These are phyloP conservation scores for Phytophthora melonis DNA, from an alignment of 352 stramenopile species.

Conservation along the genomic window DNA sequence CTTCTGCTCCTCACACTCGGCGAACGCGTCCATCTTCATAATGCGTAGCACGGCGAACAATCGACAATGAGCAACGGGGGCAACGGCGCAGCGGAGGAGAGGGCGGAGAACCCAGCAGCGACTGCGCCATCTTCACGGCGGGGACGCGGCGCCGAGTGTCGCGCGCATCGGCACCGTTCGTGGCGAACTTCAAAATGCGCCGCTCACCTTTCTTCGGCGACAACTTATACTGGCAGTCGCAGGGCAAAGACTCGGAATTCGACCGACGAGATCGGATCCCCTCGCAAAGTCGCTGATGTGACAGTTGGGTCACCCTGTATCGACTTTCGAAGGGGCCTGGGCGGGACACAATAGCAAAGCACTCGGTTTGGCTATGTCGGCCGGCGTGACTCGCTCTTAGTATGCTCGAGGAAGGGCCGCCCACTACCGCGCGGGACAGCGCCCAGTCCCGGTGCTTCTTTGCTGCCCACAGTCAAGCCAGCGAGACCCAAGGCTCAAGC, in stretches of 20 bases:
- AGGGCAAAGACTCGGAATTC: neutral
- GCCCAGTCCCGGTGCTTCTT: neutral
- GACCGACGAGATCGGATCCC: neutral
- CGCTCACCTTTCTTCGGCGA: neutral
- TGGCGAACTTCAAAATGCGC: neutral
- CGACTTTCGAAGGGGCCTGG: neutral
- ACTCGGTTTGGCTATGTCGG: neutral
- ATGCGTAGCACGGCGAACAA: conserved; percentile 28
- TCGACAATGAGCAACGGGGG: conserved; percentile 29
- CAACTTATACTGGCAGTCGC: neutral
- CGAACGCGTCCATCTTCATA: conserved; percentile 48
- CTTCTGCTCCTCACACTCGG: conserved; percentile 82
- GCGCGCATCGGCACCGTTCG: conserved; percentile 6
- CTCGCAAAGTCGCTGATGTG: neutral
- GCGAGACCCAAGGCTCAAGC: conserved; percentile 7
- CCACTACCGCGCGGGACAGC: neutral
- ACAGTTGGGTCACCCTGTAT: conserved; percentile 17
- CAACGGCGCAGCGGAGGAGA: neutral
- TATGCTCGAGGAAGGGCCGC: neutral
- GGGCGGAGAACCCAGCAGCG: neutral
- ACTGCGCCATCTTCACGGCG: neutral
- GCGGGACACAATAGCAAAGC: neutral
- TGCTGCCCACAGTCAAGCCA: conserved; percentile 27
- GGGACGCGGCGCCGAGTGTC: conserved; percentile 34
- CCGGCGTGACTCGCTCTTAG: neutral